These are phyloP conservation scores for Myxozyma sirexii DNA, from an alignment of 805 yeast species.

Conservation along the genomic window DNA sequence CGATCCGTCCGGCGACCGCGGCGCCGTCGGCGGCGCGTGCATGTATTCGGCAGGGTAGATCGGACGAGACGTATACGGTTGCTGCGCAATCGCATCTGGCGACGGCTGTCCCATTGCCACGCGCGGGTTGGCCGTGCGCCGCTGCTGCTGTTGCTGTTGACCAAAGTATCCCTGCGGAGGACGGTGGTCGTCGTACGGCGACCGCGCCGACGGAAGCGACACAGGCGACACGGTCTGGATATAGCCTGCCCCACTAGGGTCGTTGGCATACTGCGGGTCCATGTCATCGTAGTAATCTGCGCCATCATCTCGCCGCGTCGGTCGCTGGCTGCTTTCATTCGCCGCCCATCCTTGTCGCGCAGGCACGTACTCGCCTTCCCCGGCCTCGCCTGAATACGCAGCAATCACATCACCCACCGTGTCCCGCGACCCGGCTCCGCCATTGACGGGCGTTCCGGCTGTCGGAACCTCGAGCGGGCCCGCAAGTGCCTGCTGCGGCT, in stretches of 20 bases:
- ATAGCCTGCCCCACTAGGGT: conserved; percentile 2
- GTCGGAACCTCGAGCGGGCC: conserved; percentile 6
- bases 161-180: conserved; percentile 10
- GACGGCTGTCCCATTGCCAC: conserved; percentile 6
- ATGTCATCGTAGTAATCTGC: conserved; percentile 30
- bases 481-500: conserved; percentile 1
- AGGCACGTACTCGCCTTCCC: conserved; percentile 19
- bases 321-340: not conserved
- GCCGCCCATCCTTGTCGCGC: conserved; percentile 21
- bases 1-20: conserved; percentile 43
- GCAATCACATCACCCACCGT: conserved; percentile 5
- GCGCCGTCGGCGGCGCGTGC: conserved; percentile 20
- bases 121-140: conserved; percentile 7
- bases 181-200: conserved; percentile 19
- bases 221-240: conserved; percentile 16
- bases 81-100: not conserved
- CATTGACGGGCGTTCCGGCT: conserved; percentile 27
- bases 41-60: conserved; percentile 12
- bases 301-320: not conserved
- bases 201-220: conserved; percentile 1
- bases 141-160: conserved; percentile 7
- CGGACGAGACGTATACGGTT: conserved; percentile 17
- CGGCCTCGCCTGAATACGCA: not conserved
- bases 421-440: not conserved
- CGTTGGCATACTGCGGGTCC: conserved; percentile 29